Base-by-base conservation (phyloP, 352 stramenopile genomes). In the Pythium oligandrum region DNA sequence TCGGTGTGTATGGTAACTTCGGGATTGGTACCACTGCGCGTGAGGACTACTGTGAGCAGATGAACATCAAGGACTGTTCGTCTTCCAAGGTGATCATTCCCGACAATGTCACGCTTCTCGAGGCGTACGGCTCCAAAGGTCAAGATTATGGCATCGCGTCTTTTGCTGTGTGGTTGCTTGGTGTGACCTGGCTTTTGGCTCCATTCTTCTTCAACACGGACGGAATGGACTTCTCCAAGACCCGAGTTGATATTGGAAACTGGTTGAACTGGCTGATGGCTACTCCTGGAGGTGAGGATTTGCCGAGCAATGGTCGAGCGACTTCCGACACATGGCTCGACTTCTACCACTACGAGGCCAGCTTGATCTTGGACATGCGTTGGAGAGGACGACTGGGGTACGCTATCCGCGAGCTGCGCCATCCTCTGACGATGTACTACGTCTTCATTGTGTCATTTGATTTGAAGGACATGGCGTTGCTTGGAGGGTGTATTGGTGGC, bases 201-300 rank as follows among this genome's bases (percentile, higher is more conserved):
- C 86, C 86, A 4, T 94, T 95, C 61, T 73, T 95, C 49, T 94
- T 91, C 70, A 94, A 94, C 60, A 93, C 86, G 33, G 82, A 92
- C 49, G 83, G 83, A 2, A 70, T 95, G 49, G 86, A 95, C 51
- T 95, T 93, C 45, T 68, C 74, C 4, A 95, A 95, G 70, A 94
- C 81, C 2, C 75, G 71, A 38, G 83, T 88, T 10, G 86, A 95
- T 66, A 73, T 92, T n/a, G 70, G 59, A 4, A 77, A 95, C 62
- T 95, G 80, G 78, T 63, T 93, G 3, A 53, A 63, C 4, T 95
- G 86, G 86, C 83, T 95, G 61, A 90, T 91, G 72, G 59, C 75
- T 3, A 79, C 70, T 6, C 71, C 84, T 3, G 64, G 65, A 6
- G 61, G 68, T 3, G 72, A 78, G 33, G 66, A 78, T 43, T 44